These are phyloP conservation scores for Styphnolobium japonicum DNA, from an alignment of 306 rosid genomes.

Conservation along the genomic window DNA sequence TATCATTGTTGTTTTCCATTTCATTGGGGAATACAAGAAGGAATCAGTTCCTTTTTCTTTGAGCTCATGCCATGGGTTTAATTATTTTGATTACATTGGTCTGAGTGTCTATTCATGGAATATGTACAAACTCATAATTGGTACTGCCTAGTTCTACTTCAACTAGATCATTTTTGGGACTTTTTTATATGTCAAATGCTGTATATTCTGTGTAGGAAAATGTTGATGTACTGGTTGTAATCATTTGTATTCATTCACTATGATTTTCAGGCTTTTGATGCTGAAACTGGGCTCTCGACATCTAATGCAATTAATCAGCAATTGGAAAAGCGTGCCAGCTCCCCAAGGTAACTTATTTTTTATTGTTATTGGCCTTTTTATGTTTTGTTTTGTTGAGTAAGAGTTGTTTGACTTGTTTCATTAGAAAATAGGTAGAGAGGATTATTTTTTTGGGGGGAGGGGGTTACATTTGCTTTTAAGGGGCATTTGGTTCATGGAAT, in stretches of 20 bases:
- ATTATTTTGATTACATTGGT: slow-evolving; percentile 7
- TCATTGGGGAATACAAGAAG: slow-evolving; percentile 18
- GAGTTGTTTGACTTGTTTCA: not conserved
- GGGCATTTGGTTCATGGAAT: too few relatives aligned
- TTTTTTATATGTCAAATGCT: not conserved
- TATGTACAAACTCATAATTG: slow-evolving; percentile 20
- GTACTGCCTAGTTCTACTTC: slow-evolving; percentile 10
- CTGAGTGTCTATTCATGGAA: slow-evolving; percentile 7
- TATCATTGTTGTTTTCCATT: slow-evolving; percentile 8
- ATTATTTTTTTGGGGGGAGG: too few relatives aligned
- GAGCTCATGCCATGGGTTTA: slow-evolving; percentile 23
- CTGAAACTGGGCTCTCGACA: slow-evolving; percentile 42
- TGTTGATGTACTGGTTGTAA: slow-evolving; percentile 26
- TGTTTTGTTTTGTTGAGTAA: not conserved
- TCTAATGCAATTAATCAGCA: slow-evolving; percentile 47
- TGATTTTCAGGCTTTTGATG: slow-evolving; percentile 62
- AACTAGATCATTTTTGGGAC: not conserved
- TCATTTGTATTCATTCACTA: slow-evolving; percentile 15
- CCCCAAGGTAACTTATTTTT: slow-evolving; percentile 40
- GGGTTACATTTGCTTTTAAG: too few relatives aligned
- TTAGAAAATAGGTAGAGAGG: not conserved
- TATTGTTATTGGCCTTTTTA: not conserved
- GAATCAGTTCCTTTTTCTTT: not conserved
- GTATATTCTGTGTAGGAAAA: not conserved
- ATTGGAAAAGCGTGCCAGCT: slow-evolving; percentile 43